A percentile compares a stretch with the other conserved stretches of the same genome.
phyloP scores from a whole-genome alignment of 495 filamentous ascomycete genomes.

The Annulohypoxylon moriforme region DNA sequence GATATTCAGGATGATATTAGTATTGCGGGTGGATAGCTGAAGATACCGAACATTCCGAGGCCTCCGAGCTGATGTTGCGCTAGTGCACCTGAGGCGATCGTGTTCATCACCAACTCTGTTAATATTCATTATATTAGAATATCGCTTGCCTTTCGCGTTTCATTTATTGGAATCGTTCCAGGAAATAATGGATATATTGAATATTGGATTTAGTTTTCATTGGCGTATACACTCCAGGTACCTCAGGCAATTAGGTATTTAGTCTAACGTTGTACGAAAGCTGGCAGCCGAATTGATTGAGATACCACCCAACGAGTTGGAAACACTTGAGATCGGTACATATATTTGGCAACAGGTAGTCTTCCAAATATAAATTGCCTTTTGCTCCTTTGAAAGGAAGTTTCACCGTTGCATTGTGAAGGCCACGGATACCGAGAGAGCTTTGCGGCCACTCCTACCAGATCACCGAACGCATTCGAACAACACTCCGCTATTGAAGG shows the following conservation, averaged over 20 bases:
- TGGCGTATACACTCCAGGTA: neutral
- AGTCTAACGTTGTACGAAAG: neutral
- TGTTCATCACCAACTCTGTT: neutral
- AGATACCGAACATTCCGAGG: constrained; percentile 8
- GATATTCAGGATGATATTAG: neutral
- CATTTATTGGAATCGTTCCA: neutral
- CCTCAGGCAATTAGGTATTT: neutral
- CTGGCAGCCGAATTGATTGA: neutral
- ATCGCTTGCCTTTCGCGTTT: neutral
- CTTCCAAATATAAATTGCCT: too few relatives aligned
- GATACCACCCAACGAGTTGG: neutral
- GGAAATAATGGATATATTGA: neutral
- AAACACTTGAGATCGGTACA: neutral
- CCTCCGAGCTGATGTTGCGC: neutral
- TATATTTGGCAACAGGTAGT: neutral
- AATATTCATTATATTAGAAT: neutral
- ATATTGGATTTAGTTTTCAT: too few relatives aligned
- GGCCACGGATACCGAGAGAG: neutral
- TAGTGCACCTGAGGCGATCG: neutral
- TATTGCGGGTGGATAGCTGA: neutral
- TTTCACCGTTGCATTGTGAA: neutral
- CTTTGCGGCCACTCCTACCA: neutral
- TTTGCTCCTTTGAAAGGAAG: neutral
- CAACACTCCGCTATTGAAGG: neutral
- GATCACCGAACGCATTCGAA: neutral